Evolutionary conservation across 139 green algal genomes (phyloP).

Genomic region (Chlamydomonas applanata): DNA sequence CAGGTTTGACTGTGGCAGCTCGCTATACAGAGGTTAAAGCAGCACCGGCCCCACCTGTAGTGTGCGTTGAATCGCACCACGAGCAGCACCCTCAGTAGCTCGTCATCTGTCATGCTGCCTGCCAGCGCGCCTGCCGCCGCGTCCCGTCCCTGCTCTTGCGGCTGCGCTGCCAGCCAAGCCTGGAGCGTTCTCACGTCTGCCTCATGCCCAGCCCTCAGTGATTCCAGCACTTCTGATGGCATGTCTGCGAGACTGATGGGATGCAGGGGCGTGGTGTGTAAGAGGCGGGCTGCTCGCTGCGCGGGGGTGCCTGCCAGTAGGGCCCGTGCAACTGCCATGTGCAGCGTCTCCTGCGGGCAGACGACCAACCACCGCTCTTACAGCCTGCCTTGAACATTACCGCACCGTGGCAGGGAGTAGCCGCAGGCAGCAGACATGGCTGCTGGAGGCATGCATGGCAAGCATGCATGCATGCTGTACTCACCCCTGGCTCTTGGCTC

Average conservation of each 20-base stretch:
- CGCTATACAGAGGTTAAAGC: neutral
- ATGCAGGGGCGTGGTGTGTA: neutral
- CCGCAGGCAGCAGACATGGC: neutral
- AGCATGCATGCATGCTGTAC: neutral
- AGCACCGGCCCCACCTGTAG: neutral
- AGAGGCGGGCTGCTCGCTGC: neutral
- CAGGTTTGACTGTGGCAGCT: too few relatives aligned
- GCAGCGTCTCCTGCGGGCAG: neutral
- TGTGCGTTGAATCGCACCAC: conserved; percentile 9
- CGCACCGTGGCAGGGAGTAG: neutral
- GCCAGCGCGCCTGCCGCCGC: too few relatives aligned
- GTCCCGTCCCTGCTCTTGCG: too few relatives aligned
- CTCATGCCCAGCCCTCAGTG: neutral
- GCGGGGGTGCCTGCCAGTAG: neutral
- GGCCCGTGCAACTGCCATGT: neutral
- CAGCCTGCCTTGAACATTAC: too few relatives aligned
- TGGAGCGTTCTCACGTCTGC: neutral
- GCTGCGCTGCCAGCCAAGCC: neutral
- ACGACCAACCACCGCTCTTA: too few relatives aligned
- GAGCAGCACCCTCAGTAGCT: neutral
- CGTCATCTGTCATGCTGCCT: neutral
- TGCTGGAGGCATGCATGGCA: neutral
- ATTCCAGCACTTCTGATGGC: neutral
- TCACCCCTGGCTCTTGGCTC: neutral
- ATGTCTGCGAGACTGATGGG: neutral